Conservation (phyloP, 345 rosid genomes). For the Eucalyptus marginata region DNA sequence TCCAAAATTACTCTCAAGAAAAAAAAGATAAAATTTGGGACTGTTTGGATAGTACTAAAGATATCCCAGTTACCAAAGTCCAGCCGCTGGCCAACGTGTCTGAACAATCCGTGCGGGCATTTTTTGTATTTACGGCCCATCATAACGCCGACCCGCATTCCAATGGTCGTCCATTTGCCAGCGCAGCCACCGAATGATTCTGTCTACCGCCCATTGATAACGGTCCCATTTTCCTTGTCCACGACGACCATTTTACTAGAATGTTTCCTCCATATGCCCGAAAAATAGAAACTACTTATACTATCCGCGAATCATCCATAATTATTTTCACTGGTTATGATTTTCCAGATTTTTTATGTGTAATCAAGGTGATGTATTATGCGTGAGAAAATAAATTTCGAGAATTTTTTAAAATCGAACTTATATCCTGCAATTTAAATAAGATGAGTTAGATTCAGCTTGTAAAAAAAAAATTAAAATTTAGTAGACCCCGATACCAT, state of each 20-base stretch:
- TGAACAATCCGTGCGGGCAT: background rate
- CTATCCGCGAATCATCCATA: background rate
- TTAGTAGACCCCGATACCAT: background rate
- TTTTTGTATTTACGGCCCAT: no score
- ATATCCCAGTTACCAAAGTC: background rate
- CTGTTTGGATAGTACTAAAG: no score
- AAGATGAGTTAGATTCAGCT: background rate
- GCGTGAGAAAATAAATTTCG: background rate
- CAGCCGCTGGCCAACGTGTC: background rate
- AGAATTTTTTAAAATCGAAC: background rate
- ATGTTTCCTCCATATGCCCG: background rate
- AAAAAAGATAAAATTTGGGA: background rate
- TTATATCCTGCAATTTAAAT: background rate
- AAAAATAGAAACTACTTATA: background rate
- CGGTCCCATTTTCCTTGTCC: background rate
- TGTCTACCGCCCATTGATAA: background rate
- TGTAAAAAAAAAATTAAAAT: background rate
- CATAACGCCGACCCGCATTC: background rate
- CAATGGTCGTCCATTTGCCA: background rate
- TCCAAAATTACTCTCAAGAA: fast-evolving
- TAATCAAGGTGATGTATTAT: background rate
- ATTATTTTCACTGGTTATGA: background rate
- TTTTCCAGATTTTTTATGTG: background rate
- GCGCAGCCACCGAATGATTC: background rate
- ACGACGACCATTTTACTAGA: background rate